Percentiles rank a stretch among this genome's conserved stretches.
phyloP scores from a whole-genome alignment of 1,284 basidiomycete species.

The Papiliotrema flavescens region DNA sequence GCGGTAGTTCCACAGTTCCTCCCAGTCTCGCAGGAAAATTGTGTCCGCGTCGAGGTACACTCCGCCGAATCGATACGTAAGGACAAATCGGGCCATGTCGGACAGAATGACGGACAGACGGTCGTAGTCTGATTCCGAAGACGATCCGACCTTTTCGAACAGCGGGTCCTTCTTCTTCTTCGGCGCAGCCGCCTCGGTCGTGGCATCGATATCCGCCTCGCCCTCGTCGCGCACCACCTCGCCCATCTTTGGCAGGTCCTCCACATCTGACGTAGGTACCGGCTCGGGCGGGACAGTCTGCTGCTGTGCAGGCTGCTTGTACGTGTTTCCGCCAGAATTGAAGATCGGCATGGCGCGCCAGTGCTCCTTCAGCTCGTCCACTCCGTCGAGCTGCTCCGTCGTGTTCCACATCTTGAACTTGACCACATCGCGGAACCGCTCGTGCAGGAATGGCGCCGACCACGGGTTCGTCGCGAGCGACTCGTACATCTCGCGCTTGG shows the following conservation, averaged over 20 bases:
- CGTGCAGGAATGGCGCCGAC: constrained; percentile 78
- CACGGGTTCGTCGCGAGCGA: constrained; percentile 71
- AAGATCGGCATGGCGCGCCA: constrained; percentile 69
- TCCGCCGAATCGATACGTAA: constrained; percentile 80
- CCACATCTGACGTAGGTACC: neutral
- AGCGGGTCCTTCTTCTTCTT: constrained; percentile 58
- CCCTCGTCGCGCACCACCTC: constrained; percentile 17
- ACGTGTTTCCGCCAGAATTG: constrained; percentile 70
- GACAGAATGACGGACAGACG: constrained; percentile 75
- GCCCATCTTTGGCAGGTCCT: constrained; percentile 44
- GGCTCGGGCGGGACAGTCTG: constrained; percentile 4
- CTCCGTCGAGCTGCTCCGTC: constrained; percentile 76
- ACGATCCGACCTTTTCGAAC: constrained; percentile 70
- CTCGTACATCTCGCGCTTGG: constrained; percentile 63
- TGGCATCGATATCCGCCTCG: constrained; percentile 12
- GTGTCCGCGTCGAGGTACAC: constrained; percentile 85
- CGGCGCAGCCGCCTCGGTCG: constrained; percentile 25
- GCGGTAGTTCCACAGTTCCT: constrained; percentile 81
- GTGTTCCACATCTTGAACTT: constrained; percentile 88
- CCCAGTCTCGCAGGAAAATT: constrained; percentile 83
- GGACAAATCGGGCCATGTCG: constrained; percentile 80
- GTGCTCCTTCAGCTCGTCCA: constrained; percentile 69
- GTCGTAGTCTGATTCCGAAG: constrained; percentile 70
- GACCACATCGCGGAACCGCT: constrained; percentile 71
- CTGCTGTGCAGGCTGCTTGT: constrained; percentile 42